A percentile compares a stretch with the other conserved stretches of the same genome.
Evolutionary conservation across 1,284 basidiomycete species (phyloP).

Genomic region (Ceratorhiza oryzae-sativae): DNA sequence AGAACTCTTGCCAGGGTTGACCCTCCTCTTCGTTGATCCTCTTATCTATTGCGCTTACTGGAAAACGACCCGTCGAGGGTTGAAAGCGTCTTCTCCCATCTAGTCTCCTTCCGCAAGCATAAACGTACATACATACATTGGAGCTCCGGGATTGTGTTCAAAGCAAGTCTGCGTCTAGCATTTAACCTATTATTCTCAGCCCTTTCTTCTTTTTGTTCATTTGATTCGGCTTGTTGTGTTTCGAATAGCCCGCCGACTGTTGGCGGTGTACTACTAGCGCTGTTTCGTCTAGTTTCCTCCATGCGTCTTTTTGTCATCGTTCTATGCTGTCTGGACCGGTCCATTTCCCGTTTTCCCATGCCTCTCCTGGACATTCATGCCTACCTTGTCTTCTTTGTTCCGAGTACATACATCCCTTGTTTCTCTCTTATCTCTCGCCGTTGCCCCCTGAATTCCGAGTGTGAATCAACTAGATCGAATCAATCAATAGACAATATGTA

Average conservation of each 20-base stretch:
- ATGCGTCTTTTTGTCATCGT: background rate
- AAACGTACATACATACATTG: conserved; percentile 29
- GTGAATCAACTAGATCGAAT: conserved; percentile 16
- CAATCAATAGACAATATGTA: conserved; percentile 9
- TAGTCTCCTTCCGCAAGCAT: conserved; percentile 10
- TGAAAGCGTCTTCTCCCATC: background rate
- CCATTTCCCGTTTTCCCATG: conserved; percentile 16
- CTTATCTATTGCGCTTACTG: conserved; percentile 33
- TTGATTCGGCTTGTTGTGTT: background rate
- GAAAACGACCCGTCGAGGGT: conserved; percentile 27
- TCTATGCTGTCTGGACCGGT: conserved; percentile 28
- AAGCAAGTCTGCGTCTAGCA: conserved; percentile 5
- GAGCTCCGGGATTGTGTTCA: conserved; percentile 8
- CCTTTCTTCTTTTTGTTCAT: background rate
- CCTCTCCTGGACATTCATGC: conserved; percentile 30
- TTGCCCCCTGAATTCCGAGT: conserved; percentile 8
- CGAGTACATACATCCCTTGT: conserved; percentile 12
- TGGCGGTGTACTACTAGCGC: conserved; percentile 27
- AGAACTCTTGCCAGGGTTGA: background rate
- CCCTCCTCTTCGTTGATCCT: conserved; percentile 27
- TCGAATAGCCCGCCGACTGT: conserved; percentile 19
- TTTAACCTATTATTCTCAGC: conserved; percentile 29
- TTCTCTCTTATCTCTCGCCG: conserved; percentile 4
- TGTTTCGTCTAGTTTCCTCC: conserved; percentile 30
- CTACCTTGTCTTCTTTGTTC: background rate